phyloP scores from a whole-genome alignment of 2,329 filamentous ascomycete species.

The Fusarium oligoseptatum region DNA sequence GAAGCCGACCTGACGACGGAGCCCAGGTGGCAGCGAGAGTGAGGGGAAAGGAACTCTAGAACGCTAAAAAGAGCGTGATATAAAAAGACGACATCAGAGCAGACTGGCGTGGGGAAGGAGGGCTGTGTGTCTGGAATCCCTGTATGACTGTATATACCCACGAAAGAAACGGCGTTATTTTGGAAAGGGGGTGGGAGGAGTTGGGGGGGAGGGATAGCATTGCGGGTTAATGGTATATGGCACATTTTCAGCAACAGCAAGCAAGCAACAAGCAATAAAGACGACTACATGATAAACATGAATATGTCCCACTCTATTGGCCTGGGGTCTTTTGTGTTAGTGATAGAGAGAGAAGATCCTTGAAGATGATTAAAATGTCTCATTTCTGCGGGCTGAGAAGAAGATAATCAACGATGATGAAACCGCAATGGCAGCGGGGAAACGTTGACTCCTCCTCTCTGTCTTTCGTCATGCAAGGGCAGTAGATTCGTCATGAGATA shows the following conservation, averaged over 20 bases:
- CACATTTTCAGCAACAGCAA: constrained; percentile 4
- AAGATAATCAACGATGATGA: neutral
- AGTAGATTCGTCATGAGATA: constrained; percentile 5
- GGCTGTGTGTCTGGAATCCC: constrained; percentile 25
- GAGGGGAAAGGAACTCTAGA: neutral
- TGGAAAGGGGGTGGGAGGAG: constrained; percentile 3
- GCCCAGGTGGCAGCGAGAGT: constrained; percentile 44
- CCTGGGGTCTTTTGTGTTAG: neutral
- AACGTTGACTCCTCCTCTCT: neutral
- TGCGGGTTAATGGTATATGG: constrained; percentile 20
- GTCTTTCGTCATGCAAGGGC: neutral
- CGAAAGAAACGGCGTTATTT: constrained; percentile 41
- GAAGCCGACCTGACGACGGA: constrained; percentile 45
- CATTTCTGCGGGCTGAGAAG: neutral
- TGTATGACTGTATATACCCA: constrained; percentile 46
- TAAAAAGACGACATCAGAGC: neutral
- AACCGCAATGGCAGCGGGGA: neutral
- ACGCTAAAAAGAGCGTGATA: neutral
- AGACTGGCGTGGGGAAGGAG: constrained; percentile 18
- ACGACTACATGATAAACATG: constrained; percentile 8
- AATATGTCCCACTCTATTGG: neutral
- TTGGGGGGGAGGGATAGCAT: constrained; percentile 5
- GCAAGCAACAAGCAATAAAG: constrained; percentile 3
- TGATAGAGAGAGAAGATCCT: neutral
- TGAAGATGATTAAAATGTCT: constrained; percentile 3